Base-by-base conservation (phyloP, 208 protist genomes). In the Phytomonas sp. region DNA sequence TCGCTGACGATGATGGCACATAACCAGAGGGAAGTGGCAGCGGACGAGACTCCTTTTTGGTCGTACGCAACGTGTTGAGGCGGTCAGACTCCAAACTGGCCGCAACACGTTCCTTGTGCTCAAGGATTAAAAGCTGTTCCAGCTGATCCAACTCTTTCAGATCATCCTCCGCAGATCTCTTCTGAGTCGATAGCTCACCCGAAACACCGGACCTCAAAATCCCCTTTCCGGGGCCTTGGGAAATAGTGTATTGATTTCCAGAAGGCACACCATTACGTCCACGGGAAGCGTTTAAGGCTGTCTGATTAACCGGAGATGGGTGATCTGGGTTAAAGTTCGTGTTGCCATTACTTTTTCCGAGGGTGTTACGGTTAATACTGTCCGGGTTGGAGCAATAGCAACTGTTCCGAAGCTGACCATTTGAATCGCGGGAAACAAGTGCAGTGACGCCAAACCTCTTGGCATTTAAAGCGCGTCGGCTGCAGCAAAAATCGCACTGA, bases 401-500 rank as follows among this genome's bases (percentile, higher is more conserved):
- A 34, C 85, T 82, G 63, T 83, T 80, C 52, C 74, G 72, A n/a
- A 77, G 61, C 66, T 82, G 69, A 10, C 65, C 67, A 64, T 76
- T 29, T 30, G 79, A 69, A 12, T 77, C 60, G 32, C 76, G 66
- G 6, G 60, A 62, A 5, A 82, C 72, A 8, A 45, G 34, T 69
- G 83, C 79, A 68, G 77, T 88, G 29, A 88, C 78, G 12, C 75
- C 79, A 70, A 78, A 73, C 82, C 92, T 93, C 76, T 93, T 95
- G 2, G 78, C 86, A 37, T 92, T 89, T 37, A 91, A 77, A 60
- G 69, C 76, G 42, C 90, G 83, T 42, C 90, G 87, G 64, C 78
- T 92, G 75, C 77, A 72, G 77, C 90, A 95, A 77, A 92, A 95
- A 78, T 93, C 86, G 64, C 90, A 95, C 71, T 91, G 83, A 75